Evolutionary conservation across 345 rosid species (phyloP).

Genomic region (Eucalyptus erythrocorys): DNA sequence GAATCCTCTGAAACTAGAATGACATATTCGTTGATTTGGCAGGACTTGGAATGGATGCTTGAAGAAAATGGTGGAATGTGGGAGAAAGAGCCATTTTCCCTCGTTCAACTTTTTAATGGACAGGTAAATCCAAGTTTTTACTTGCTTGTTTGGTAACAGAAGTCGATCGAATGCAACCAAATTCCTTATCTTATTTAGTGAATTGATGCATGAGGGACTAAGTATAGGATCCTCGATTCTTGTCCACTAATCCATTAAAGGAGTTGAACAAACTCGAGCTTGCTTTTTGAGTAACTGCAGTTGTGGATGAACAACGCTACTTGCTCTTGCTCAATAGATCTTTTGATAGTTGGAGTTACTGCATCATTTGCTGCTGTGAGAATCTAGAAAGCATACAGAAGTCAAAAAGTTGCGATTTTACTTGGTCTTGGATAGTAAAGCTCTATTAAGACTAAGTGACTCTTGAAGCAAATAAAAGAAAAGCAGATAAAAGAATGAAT

Average conservation of each 20-base stretch:
- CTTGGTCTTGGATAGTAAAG: not conserved
- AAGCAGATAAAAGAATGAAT: not conserved
- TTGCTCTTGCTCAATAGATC: too few species aligned
- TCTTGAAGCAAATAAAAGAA: not conserved
- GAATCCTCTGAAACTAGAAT: not conserved
- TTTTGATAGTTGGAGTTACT: not conserved
- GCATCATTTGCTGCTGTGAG: not conserved
- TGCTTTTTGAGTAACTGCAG: not conserved
- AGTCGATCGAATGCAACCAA: not conserved
- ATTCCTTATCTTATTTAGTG: not conserved
- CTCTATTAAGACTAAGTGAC: too few species aligned
- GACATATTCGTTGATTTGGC: not conserved
- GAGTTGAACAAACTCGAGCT: not conserved
- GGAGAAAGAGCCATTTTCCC: constrained; percentile 80
- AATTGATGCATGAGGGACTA: not conserved
- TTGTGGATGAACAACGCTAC: not conserved
- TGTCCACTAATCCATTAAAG: not conserved
- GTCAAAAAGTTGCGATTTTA: too few species aligned
- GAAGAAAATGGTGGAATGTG: constrained; percentile 42
- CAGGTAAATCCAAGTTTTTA: constrained; percentile 24
- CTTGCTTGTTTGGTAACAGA: not conserved
- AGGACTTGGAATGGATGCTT: constrained; percentile 74
- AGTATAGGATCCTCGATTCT: not conserved
- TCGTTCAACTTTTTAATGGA: constrained; percentile 22
- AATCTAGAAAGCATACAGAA: not conserved